phyloP scores from a whole-genome alignment of 495 filamentous ascomycete species.

The Cladorrhinum samala region DNA sequence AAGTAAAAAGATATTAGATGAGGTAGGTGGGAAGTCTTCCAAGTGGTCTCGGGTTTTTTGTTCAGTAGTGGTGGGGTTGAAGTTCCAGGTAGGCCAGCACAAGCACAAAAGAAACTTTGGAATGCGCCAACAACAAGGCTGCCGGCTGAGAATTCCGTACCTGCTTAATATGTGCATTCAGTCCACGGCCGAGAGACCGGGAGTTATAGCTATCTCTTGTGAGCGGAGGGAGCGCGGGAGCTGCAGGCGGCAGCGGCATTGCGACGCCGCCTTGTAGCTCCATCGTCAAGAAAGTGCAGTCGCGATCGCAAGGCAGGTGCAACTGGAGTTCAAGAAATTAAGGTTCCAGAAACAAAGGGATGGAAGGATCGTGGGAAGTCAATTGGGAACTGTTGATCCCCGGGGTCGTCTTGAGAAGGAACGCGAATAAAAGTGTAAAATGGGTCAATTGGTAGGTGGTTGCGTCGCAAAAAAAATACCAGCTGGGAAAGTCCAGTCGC shows the following conservation, averaged over 20 bases:
- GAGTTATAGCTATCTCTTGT: background rate
- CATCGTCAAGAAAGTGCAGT: background rate
- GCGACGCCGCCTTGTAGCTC: background rate
- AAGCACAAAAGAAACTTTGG: background rate
- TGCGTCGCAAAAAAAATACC: background rate
- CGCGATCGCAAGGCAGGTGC: too few species aligned
- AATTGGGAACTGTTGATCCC: too few species aligned
- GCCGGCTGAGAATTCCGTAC: background rate
- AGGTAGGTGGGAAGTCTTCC: too few species aligned
- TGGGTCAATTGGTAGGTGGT: background rate
- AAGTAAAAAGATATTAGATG: too few species aligned
- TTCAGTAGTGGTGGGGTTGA: too few species aligned
- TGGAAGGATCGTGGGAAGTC: too few species aligned
- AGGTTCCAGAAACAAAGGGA: too few species aligned
- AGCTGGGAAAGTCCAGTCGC: background rate
- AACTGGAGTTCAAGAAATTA: too few species aligned
- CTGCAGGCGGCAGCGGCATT: background rate
- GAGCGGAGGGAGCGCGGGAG: background rate
- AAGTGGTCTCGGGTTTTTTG: too few species aligned
- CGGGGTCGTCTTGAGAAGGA: too few species aligned
- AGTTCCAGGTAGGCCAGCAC: background rate
- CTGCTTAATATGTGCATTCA: background rate
- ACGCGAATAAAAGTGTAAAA: too few species aligned
- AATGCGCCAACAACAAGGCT: too few species aligned
- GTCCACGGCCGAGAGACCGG: background rate